Conservation (phyloP, 768 basidiomycete species). For the Boletus pseudopeckii region DNA sequence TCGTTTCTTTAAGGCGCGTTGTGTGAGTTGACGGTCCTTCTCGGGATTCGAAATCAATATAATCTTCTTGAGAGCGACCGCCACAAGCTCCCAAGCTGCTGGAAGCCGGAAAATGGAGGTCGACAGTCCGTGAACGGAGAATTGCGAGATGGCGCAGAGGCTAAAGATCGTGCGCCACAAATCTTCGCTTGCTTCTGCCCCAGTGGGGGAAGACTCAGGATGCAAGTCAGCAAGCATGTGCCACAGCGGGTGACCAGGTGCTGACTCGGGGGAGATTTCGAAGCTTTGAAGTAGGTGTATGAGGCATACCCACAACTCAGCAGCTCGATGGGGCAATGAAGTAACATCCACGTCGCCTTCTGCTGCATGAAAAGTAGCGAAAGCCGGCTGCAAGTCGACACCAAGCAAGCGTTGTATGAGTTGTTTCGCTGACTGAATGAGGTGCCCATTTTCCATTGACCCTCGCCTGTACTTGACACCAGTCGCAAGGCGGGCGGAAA, state of each 20-base stretch:
- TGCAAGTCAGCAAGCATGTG: slow-evolving; percentile 37
- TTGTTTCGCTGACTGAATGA: slow-evolving; percentile 31
- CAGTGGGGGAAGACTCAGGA: slow-evolving; percentile 28
- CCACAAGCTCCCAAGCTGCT: slow-evolving; percentile 65
- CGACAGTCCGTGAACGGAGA: slow-evolving; percentile 54
- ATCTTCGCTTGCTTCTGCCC: slow-evolving; percentile 54
- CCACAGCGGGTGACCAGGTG: slow-evolving; percentile 44
- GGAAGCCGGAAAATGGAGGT: slow-evolving; percentile 40
- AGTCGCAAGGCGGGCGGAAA: slow-evolving; percentile 40
- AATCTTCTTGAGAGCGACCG: slow-evolving; percentile 55
- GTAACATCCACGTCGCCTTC: slow-evolving; percentile 31
- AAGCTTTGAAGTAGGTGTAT: slow-evolving; percentile 49
- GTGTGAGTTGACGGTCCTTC: slow-evolving; percentile 38
- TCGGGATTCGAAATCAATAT: slow-evolving; percentile 48
- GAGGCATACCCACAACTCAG: slow-evolving; percentile 74
- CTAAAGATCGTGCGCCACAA: slow-evolving; percentile 71
- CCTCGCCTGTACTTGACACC: slow-evolving; percentile 28
- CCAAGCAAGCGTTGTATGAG: slow-evolving; percentile 52
- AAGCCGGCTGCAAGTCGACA: slow-evolving; percentile 43
- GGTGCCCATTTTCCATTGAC: slow-evolving; percentile 21
- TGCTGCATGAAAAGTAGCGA: slow-evolving; percentile 19
- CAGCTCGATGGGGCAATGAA: slow-evolving; percentile 40
- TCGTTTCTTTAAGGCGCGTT: slow-evolving; percentile 44
- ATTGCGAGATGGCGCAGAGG: slow-evolving; percentile 75
- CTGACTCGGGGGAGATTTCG: slow-evolving; percentile 13